A percentile compares a stretch with the other conserved stretches of the same genome.
Evolutionary conservation across 768 basidiomycete genomes (phyloP).

Genomic region (Suillus subalutaceus): DNA sequence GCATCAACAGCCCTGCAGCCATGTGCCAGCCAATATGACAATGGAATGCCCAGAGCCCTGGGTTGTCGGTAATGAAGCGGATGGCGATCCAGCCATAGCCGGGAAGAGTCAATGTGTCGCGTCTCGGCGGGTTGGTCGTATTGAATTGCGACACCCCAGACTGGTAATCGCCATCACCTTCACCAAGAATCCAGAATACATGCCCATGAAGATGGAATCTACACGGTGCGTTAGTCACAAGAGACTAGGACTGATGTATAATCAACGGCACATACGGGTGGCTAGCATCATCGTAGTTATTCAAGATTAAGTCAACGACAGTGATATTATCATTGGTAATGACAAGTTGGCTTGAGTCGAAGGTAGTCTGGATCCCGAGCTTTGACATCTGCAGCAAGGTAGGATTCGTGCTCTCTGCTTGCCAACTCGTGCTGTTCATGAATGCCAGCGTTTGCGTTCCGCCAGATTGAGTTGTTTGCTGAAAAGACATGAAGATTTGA

Average conservation of each 20-base stretch:
- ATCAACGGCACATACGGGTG: conserved; percentile 27
- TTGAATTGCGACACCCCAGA: conserved; percentile 31
- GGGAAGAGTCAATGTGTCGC: conserved; percentile 46
- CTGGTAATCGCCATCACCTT: conserved; percentile 38
- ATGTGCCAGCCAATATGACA: conserved; percentile 46
- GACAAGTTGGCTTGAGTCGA: conserved; percentile 29
- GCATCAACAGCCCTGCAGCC: conserved; percentile 44
- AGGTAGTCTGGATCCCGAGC: conserved; percentile 27
- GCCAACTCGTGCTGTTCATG: conserved; percentile 33
- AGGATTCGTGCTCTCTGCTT: conserved; percentile 26
- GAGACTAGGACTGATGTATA: background rate
- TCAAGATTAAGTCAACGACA: conserved; percentile 29
- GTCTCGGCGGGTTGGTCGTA: conserved; percentile 40
- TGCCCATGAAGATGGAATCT: conserved; percentile 45
- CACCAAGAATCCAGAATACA: conserved; percentile 37
- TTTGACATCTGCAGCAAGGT: conserved; percentile 31
- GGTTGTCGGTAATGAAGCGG: conserved; percentile 46
- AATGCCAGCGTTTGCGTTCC: conserved; percentile 29
- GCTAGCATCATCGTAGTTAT: conserved; percentile 31
- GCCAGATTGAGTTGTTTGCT: conserved; percentile 28
- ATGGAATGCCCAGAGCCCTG: conserved; percentile 50
- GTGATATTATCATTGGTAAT: conserved; percentile 28
- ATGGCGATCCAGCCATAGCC: conserved; percentile 40
- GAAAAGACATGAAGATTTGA: conserved; percentile 26
- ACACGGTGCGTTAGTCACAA: conserved; percentile 3